phyloP scores from a whole-genome alignment of 495 filamentous ascomycete genomes.

The Trichoderma asperelloides region DNA sequence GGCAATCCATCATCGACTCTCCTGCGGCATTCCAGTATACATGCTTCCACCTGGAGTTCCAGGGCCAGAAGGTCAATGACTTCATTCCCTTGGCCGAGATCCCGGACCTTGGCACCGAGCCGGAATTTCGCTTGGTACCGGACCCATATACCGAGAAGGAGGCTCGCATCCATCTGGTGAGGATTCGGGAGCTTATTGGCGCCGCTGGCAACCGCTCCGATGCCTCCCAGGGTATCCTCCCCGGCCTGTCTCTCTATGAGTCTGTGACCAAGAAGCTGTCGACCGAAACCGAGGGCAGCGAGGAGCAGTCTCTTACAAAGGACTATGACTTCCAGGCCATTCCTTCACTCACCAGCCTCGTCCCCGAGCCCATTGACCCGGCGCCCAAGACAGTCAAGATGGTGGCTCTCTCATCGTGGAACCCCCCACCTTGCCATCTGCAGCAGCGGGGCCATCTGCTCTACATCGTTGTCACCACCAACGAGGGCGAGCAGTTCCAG shows the following conservation, averaged over 20 bases:
- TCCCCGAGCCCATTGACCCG: constrained; percentile 53
- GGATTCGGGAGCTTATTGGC: constrained; percentile 86
- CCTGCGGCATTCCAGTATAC: constrained; percentile 95
- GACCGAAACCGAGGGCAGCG: constrained; percentile 32
- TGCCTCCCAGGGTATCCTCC: constrained; percentile 73
- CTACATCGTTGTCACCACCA: constrained; percentile 79
- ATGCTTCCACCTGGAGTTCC: constrained; percentile 94
- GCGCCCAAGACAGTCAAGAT: constrained; percentile 83
- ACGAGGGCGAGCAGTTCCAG: constrained; percentile 86
- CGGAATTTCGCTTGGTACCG: constrained; percentile 74
- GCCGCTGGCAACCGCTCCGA: constrained; percentile 83
- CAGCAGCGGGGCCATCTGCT: constrained; percentile 88
- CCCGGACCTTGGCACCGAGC: constrained; percentile 60
- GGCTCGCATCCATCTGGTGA: constrained; percentile 84
- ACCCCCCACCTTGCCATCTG: constrained; percentile 85
- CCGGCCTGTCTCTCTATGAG: constrained; percentile 85
- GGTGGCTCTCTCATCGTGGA: constrained; percentile 86
- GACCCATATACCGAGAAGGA: constrained; percentile 99
- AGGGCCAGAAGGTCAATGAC: constrained; percentile 82
- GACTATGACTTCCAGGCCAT: constrained; percentile 68
- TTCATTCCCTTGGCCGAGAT: constrained; percentile 91
- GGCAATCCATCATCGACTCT: constrained; percentile 89
- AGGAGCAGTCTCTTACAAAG: constrained; percentile 42
- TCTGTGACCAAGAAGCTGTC: constrained; percentile 47
- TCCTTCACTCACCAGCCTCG: constrained; percentile 57